These are phyloP conservation scores for Magnolia changhungtana DNA, from an alignment of 164 flowering plant species.

Conservation along the genomic window DNA sequence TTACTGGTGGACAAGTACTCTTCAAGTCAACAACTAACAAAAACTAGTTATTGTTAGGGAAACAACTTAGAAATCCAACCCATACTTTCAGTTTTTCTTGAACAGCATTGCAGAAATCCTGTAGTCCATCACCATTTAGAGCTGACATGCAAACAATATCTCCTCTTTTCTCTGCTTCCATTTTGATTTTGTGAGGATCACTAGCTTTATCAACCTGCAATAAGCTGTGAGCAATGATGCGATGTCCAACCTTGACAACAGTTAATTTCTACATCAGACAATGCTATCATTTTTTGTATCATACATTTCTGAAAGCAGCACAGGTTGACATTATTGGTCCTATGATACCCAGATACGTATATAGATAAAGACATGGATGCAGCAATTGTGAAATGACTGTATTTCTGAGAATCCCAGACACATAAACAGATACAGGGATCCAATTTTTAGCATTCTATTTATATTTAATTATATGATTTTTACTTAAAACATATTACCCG, in stretches of 20 bases:
- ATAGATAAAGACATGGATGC: not conserved
- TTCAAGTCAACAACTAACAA: not conserved
- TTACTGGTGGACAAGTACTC: not conserved
- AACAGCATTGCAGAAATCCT: slow-evolving; percentile 72
- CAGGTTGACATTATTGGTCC: too few species aligned
- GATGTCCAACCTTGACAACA: not conserved
- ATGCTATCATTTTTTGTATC: too few species aligned
- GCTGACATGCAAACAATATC: slow-evolving; percentile 83
- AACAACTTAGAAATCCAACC: not conserved
- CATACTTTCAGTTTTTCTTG: slow-evolving; percentile 66
- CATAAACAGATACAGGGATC: too few species aligned
- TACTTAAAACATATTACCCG: too few species aligned
- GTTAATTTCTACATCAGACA: not conserved
- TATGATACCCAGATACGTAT: too few species aligned
- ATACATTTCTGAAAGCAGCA: too few species aligned
- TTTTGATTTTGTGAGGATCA: slow-evolving; percentile 54
- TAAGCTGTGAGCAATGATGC: slow-evolving; percentile 4
- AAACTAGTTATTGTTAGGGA: not conserved
- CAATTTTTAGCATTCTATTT: too few species aligned
- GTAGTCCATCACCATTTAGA: slow-evolving; percentile 63
- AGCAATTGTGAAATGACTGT: not conserved
- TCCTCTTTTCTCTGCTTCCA: slow-evolving; percentile 56
- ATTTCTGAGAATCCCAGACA: too few species aligned
- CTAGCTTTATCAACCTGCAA: slow-evolving; percentile 72
- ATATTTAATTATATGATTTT: too few species aligned